phyloP scores from a whole-genome alignment of 2,329 filamentous ascomycete species.

The Diaporthe destruens region DNA sequence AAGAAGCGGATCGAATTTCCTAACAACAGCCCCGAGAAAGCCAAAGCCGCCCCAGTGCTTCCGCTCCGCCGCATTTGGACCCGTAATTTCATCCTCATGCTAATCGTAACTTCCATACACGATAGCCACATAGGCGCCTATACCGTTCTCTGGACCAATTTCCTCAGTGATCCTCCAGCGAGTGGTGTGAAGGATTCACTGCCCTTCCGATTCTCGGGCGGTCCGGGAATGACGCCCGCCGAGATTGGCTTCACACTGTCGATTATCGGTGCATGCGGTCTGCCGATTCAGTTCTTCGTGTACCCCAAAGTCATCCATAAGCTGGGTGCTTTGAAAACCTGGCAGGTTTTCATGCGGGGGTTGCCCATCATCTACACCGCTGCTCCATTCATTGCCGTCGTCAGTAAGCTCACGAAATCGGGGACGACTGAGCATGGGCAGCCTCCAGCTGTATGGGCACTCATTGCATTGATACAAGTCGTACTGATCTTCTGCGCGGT shows the following conservation, averaged over 20 bases:
- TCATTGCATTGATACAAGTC: conserved; percentile 15
- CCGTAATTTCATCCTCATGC: conserved; percentile 18
- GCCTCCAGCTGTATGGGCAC: conserved; percentile 4
- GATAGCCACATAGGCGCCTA: conserved; percentile 15
- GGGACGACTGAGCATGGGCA: conserved; percentile 1
- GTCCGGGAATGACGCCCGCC: conserved; percentile 7
- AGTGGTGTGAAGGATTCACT: background rate
- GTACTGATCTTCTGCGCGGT: conserved; percentile 20
- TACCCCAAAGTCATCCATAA: conserved; percentile 24
- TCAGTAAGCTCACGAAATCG: conserved; percentile 16
- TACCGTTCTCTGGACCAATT: conserved; percentile 17
- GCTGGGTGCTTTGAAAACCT: conserved; percentile 10
- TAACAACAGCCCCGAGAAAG: background rate
- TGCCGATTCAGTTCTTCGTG: conserved; percentile 22
- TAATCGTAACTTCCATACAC: conserved; percentile 8
- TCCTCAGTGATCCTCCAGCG: conserved; percentile 20
- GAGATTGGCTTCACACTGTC: conserved; percentile 28
- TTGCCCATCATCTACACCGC: conserved; percentile 13
- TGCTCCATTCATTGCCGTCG: conserved; percentile 15
- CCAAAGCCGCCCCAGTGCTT: background rate
- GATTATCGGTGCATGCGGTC: conserved; percentile 7
- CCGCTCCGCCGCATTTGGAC: conserved; percentile 24
- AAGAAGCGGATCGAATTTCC: background rate
- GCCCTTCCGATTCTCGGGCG: conserved; percentile 13
- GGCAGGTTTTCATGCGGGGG: conserved; percentile 19